Percentiles rank a stretch among this genome's conserved stretches.
These are phyloP conservation scores for Debaryomyces nepalensis DNA, from an alignment of 1,139 yeast genomes.

Conservation along the genomic window DNA sequence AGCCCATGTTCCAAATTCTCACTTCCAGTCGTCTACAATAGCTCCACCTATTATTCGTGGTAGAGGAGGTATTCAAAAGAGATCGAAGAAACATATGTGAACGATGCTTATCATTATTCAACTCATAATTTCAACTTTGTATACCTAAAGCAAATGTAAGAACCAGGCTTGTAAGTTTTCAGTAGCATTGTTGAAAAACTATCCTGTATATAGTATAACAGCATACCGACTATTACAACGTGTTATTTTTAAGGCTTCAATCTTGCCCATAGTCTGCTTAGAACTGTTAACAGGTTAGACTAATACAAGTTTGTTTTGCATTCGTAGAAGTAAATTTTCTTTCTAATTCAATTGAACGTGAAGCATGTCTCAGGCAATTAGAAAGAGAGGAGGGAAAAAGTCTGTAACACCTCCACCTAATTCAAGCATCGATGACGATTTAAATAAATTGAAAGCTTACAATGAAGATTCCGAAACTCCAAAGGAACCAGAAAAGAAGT, in stretches of 20 bases:
- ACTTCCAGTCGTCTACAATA: conserved; percentile 2
- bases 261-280: too few species aligned
- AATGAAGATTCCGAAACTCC: conserved; percentile 13
- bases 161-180: too few species aligned
- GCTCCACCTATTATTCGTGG: conserved; percentile 46
- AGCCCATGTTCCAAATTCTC: conserved; percentile 3
- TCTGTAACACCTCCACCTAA: conserved; percentile 16
- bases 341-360: conserved; percentile 8
- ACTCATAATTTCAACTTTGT: too few species aligned
- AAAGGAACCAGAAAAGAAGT: conserved; percentile 25
- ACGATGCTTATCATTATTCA: neutral
- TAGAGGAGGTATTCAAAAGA: conserved; percentile 55
- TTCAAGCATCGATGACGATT: conserved; percentile 14
- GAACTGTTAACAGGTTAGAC: too few species aligned
- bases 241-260: conserved; percentile 1
- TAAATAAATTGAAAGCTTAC: conserved; percentile 14
- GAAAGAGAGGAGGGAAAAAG: conserved; percentile 33
- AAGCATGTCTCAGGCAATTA: conserved; percentile 32
- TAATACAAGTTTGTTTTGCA: conserved; percentile 1
- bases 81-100: conserved; percentile 43
- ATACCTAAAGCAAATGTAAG: too few species aligned
- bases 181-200: conserved; percentile 2
- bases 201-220: conserved; percentile 2
- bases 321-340: neutral
- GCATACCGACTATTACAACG: conserved; percentile 5